Base-by-base conservation (phyloP, 192 early-diverging fungal genomes). In the Entomortierella parvispora region DNA sequence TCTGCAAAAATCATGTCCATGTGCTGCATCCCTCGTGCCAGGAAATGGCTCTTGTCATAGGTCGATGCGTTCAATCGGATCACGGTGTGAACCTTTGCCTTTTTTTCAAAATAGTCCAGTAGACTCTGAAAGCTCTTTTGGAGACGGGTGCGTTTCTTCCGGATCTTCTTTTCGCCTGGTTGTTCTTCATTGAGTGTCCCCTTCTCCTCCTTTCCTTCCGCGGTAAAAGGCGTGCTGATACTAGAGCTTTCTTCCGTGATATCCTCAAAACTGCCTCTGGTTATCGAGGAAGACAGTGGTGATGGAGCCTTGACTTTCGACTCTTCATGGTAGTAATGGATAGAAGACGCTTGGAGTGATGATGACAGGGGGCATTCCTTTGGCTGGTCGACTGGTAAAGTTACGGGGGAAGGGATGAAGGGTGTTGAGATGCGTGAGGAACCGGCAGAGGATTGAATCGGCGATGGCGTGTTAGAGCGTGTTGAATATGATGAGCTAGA, bases 1-100 rank as follows among this genome's bases (percentile, higher is more conserved):
- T 92, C 91, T 8, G 89, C 87, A 60, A 89, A 93, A 55, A 86
- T 88, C 52, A 93, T 63, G 60, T 93, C 89, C 12, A 85, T 61
- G 57, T 92, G 90, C 43, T 89, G 77, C 43, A 93, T 86, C 18
- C 89, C 91, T 0, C 82, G 86, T 17, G 79, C 69, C 6, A 72
- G 54, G 62, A 93, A 86, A 47, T 85, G 82, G 0, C 25, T 74
- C 29, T 76, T 82, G 37, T 93, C 91, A 49, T 93, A 93, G 0
- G 81, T 82, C 68, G 81, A 84, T 64, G 89, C 88, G 64, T 92
- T 93, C 50, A 93, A 53, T 2, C 91, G 79, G 17, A 93, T 83
- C 33, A 93, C 70, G 22, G 82, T 83, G 11, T 72, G 65, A 26
- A 91, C 65, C 7, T 80, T 65, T 23, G 37, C 37, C 37, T 83